A percentile compares a stretch with the other conserved stretches of the same genome.
These are phyloP conservation scores for Solanum etuberosum DNA, from an alignment of 257 asterid genomes.

Conservation along the genomic window DNA sequence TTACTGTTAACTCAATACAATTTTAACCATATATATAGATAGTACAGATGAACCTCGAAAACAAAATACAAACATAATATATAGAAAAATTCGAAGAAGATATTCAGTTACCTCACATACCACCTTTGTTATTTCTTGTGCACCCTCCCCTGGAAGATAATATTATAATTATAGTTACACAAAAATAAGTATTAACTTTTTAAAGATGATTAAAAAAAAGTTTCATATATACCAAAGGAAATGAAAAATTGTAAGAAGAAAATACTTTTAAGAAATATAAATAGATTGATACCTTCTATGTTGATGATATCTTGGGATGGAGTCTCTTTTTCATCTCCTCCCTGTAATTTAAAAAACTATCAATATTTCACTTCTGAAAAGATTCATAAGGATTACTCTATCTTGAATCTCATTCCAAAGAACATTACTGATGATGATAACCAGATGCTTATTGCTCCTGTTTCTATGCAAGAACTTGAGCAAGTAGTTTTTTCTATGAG, in stretches of 20 bases:
- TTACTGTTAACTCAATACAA: too few relatives aligned
- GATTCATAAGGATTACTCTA: too few relatives aligned
- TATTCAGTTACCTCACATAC: background rate
- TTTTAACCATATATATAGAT: too few relatives aligned
- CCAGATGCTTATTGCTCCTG: too few relatives aligned
- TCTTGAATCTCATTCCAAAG: too few relatives aligned
- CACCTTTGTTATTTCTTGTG: background rate
- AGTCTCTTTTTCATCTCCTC: background rate
- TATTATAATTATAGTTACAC: background rate
- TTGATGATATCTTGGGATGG: background rate
- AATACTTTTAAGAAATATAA: background rate
- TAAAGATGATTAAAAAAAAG: background rate
- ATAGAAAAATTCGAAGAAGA: background rate
- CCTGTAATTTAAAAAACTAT: background rate
- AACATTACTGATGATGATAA: too few relatives aligned
- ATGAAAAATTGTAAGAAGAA: background rate
- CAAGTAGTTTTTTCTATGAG: too few relatives aligned
- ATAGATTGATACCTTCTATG: background rate
- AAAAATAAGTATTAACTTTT: background rate
- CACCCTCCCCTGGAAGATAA: background rate
- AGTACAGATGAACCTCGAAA: fast-evolving
- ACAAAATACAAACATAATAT: background rate
- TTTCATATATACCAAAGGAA: background rate
- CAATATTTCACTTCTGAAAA: background rate
- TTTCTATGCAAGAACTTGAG: too few relatives aligned